These are phyloP conservation scores for Colletotrichum karsti DNA, from an alignment of 2,329 filamentous ascomycete genomes.

Conservation along the genomic window DNA sequence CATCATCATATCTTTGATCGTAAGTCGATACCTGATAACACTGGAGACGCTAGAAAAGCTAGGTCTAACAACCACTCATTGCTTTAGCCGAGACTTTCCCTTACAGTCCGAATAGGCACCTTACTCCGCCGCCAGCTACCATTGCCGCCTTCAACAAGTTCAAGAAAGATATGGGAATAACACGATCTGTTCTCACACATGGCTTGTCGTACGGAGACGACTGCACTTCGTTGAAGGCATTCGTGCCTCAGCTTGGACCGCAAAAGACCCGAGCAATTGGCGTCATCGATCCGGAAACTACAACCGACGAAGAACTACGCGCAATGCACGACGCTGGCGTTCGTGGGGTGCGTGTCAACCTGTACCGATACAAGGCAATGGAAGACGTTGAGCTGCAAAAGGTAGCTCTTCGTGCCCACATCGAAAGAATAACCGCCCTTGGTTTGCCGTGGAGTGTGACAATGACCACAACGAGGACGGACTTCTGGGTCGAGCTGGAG, in stretches of 20 bases:
- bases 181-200: constrained; percentile 44
- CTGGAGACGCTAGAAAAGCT: not conserved
- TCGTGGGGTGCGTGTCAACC: constrained; percentile 44
- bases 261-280: constrained; percentile 37
- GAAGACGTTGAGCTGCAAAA: constrained; percentile 44
- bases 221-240: constrained; percentile 40
- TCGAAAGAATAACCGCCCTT: constrained; percentile 30
- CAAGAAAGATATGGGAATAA: constrained; percentile 34
- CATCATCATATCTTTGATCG: constrained; percentile 44
- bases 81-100: constrained; percentile 6
- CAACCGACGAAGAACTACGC: constrained; percentile 32
- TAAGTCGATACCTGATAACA: too few species aligned
- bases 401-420: constrained; percentile 38
- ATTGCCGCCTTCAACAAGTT: constrained; percentile 27
- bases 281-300: constrained; percentile 39
- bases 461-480: constrained; percentile 40
- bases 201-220: constrained; percentile 47
- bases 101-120: constrained; percentile 13
- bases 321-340: constrained; percentile 38
- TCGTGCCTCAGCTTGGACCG: constrained; percentile 37
- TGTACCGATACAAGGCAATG: constrained; percentile 45
- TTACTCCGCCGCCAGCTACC: constrained; percentile 15
- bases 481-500: constrained; percentile 37
- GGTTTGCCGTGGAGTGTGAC: constrained; percentile 39
- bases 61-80: not conserved